Evolutionary conservation across 2,329 filamentous ascomycete species (phyloP), one percentile per base, ranked within the genome.

Genomic region (Fusarium sp.): DNA sequence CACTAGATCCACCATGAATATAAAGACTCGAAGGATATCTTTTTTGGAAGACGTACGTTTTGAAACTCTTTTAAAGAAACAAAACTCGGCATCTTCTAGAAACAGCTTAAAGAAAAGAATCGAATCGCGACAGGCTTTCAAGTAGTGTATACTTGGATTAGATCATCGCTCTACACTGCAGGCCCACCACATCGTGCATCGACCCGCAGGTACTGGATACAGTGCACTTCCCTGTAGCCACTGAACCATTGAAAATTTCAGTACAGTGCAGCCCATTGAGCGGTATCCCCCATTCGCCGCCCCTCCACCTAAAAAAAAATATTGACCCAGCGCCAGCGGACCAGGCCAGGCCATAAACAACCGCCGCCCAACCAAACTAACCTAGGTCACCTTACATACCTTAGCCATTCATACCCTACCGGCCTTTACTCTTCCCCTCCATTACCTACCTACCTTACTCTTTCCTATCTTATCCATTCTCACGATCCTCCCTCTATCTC

Each of bases 231-330:
- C 49, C 44, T 60, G 70, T 57, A 51, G 52, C 70, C 61, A 63
- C 70, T 67, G 70, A 73, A 46, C 55, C 37, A 70, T 70, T 57
- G 69, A 62, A 72, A 72, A 57, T 70, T 70, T 70, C 65, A 52
- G 63, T 66, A 51, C 62, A 41, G 64, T 46, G 57, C 63, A 66
- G 62, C 33, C 46, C 27, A 57, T 46, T 25, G 57, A 73, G 57
- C 70, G 70, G 70, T 54, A 54, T 63, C 54, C 66, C 66, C 68
- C 56, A 70, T 70, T 70, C 66, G 68, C 56, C 66, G 45, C 62
- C 67, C 66, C 62, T 67, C 66, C 62, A 59, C 66, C 57, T 45
- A 49, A 63, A 37, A 55, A 42, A 48, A 57, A 60, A 68, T 64
- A 69, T 65, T 69, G 64, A 46, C 57, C 64, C 49, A 68, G 56